Base-by-base conservation (phyloP, 805 yeast species). In the Debaryomyces prosopidis region DNA sequence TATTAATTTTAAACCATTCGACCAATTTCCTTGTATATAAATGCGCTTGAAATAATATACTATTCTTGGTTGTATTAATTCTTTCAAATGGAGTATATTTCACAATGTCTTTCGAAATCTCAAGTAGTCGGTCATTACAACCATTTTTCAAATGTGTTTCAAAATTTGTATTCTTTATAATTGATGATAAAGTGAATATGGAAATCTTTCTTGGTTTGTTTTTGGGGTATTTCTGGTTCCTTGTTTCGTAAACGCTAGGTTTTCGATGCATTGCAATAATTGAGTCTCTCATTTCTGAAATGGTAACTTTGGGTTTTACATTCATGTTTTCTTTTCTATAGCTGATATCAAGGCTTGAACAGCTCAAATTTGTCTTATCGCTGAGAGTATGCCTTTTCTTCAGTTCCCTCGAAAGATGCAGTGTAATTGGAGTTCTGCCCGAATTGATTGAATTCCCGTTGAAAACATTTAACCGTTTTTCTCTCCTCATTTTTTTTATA, bases 1-100 rank as follows among this genome's bases (percentile, higher is more conserved):
- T 40, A 17, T 43, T 40, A 5, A 42, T 20, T 7, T 40, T 46
- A 20, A 46, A 49, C 52, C 52, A 49, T 9, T 43, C 30, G 5
- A 49, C 11, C 28, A 45, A 40, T n/a, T 27, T 44, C 12, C 12
- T 28, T 4, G 31, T 32, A 17, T 20, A 30, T 30, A n/a, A 11
- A 23, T 11, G 15, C 2, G 45, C 20, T 38, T 40, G 45, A 5
- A 12, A 8, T 10, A 15, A 16, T 16, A 40, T 18, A 7, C 20
- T 36, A 4, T 27, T 40, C 11, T 30, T 30, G 14, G 15, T 36
- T 11, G 5, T 17, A 3, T 32, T 20, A 36, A 35, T 19, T 2
- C n/a, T 9, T 9, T 33, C 33, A 10, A n/a, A 18, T 8, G 11
- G 19, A 19, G 8, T 12, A 14, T 17, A n/a, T 1, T 3, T 14